Evolutionary conservation across 2,329 filamentous ascomycete genomes (phyloP), one percentile per base, ranked within the genome.

Genomic region (Pseudofabraea citricarpa): DNA sequence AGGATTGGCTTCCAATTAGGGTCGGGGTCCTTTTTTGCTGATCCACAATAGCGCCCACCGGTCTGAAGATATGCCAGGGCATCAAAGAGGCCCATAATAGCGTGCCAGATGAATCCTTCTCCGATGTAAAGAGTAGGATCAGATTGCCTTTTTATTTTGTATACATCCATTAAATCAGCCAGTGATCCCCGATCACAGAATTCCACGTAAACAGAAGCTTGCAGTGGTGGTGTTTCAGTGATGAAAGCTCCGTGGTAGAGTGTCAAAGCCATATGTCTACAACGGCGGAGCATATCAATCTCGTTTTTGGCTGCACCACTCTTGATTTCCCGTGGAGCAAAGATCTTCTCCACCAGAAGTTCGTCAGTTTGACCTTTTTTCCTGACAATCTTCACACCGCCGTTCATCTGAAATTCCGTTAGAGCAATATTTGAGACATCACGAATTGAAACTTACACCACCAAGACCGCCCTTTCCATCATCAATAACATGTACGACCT

Each of bases 161-260:
- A 59, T 24, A 39, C 31, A 13, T 43, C 40, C 19, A 57, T 52
- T 4, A 60, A 23, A 20, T 54, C 50, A 3, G 48, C 40, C 24
- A 60, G 29, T 6, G 52, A 56, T 9, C 57, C 57, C 36, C 50
- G 42, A 23, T 60, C 55, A 20, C 57, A 60, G 20, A 59, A 58
- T 19, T 60, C 57, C 19, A 60, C 49, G 15, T 53, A 59, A 4
- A 59, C 27, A 1, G 56, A 58, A 23, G 48, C 50, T 5, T 36
- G 22, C 18, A 27, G n/a, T 15, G 31, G 41, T 12, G 32, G 16
- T 2, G 33, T 33, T 15, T 13, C 29, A 8, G 29, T 42, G 20
- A 56, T 49, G 29, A 57, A 60, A 2, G 42, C 52, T 6, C 47
- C 44, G 4, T 41, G 48, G 19, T 52, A 57, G n/a, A 44, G 43